A percentile compares a stretch with the other conserved stretches of the same genome.
Evolutionary conservation across 306 rosid species (phyloP).

Genomic region (Coriaria nepalensis): DNA sequence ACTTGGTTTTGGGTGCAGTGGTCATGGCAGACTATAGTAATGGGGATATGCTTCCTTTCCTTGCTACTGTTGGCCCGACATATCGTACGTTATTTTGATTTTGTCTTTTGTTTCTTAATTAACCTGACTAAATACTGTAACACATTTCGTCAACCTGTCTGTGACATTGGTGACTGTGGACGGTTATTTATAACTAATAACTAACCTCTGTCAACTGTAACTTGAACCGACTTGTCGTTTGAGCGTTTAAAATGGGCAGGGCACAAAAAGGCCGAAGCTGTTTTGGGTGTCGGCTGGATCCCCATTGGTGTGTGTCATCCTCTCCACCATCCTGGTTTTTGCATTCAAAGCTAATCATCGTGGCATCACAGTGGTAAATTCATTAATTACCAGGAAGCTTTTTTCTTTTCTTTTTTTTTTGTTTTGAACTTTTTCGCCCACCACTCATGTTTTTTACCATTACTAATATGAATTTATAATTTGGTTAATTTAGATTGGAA

Average conservation of each 20-base stretch:
- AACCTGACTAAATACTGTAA: background rate
- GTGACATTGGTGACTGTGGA: no score
- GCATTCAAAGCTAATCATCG: constrained; percentile 54
- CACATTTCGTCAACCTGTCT: background rate
- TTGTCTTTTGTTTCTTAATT: background rate
- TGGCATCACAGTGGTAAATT: constrained; percentile 70
- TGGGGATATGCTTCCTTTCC: constrained; percentile 81
- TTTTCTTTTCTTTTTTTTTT: no score
- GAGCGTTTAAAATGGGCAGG: constrained; percentile 21
- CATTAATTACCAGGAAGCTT: background rate
- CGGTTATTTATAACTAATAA: no score
- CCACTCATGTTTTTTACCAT: no score
- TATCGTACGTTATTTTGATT: constrained; percentile 37
- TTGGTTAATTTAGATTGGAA: constrained; percentile 47
- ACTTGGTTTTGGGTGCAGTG: constrained; percentile 45
- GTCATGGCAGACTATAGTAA: constrained; percentile 91
- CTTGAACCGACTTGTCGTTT: background rate
- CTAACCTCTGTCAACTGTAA: no score
- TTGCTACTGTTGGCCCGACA: constrained; percentile 63
- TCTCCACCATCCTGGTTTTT: constrained; percentile 65
- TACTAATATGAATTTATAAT: no score
- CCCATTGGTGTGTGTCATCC: constrained; percentile 61
- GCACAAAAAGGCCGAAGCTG: constrained; percentile 57
- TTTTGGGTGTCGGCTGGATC: constrained; percentile 98
- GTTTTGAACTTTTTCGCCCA: no score